These are phyloP conservation scores for Chaetomium tenue DNA, from an alignment of 495 filamentous ascomycete genomes.

Conservation along the genomic window DNA sequence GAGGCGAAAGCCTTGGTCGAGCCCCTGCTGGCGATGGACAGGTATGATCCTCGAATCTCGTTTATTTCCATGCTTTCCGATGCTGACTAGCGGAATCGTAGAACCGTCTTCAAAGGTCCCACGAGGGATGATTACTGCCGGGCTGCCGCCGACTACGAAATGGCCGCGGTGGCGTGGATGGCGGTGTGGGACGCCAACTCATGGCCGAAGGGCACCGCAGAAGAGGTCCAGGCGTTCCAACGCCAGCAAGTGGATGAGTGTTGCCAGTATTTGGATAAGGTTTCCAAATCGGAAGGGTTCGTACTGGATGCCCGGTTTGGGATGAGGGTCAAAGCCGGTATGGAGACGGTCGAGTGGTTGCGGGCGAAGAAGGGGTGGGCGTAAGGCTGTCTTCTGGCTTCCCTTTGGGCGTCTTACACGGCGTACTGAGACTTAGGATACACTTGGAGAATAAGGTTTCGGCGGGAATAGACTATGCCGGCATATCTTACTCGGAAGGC, in stretches of 20 bases:
- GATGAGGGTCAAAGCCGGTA: conserved; percentile 75
- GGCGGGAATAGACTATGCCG: neutral
- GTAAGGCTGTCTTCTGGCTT: neutral
- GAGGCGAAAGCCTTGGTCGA: conserved; percentile 65
- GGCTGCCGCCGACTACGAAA: conserved; percentile 84
- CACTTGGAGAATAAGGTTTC: neutral
- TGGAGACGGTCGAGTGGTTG: conserved; percentile 74
- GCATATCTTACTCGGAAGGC: no score
- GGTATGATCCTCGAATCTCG: conserved; percentile 43
- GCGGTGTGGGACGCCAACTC: conserved; percentile 44
- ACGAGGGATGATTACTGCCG: conserved; percentile 78
- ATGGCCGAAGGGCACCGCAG: conserved; percentile 26
- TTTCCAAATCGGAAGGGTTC: conserved; percentile 78
- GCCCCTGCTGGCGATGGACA: conserved; percentile 59
- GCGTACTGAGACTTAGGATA: neutral
- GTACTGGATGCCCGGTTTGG: conserved; percentile 84
- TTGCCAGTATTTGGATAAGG: conserved; percentile 71
- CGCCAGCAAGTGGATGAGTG: conserved; percentile 62
- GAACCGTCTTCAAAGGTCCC: conserved; percentile 65
- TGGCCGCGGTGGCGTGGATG: conserved; percentile 79
- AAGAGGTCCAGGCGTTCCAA: conserved; percentile 45
- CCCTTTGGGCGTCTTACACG: neutral
- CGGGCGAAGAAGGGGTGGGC: conserved; percentile 46
- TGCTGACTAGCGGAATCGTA: conserved; percentile 26
- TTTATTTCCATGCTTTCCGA: neutral